These are phyloP conservation scores for Yamadazyma siamensis DNA, from an alignment of 1,139 yeast species.

Conservation along the genomic window DNA sequence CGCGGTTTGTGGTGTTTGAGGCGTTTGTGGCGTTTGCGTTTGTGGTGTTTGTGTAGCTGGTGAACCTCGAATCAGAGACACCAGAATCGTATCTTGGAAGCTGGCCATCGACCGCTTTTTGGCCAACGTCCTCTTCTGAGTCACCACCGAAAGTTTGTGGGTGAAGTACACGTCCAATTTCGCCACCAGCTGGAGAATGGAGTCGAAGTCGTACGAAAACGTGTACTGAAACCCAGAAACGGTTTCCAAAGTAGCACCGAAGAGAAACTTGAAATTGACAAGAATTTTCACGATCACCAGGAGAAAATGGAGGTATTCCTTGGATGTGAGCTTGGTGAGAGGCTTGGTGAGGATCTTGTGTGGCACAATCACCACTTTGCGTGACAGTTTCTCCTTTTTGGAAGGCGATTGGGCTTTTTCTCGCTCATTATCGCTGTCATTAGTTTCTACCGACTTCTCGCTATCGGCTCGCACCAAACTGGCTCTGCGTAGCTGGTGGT, in stretches of 20 bases:
- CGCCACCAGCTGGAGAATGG: constrained; percentile 19
- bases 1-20: too few relatives aligned
- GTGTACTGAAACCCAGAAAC: constrained; percentile 7
- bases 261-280: constrained; percentile 33
- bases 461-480: constrained; percentile 5
- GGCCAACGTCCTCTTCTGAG: constrained; percentile 2
- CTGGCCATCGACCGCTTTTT: too few relatives aligned
- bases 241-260: constrained; percentile 15
- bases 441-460: neutral
- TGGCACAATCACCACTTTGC: constrained; percentile 36
- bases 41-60: too few relatives aligned
- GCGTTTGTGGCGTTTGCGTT: too few relatives aligned
- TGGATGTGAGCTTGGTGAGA: constrained; percentile 34
- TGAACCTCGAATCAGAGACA: too few relatives aligned
- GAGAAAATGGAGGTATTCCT: constrained; percentile 38
- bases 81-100: too few relatives aligned
- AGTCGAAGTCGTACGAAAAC: constrained; percentile 19
- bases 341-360: constrained; percentile 44
- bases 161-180: constrained; percentile 18
- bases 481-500: constrained; percentile 31
- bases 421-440: neutral
- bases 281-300: constrained; percentile 36
- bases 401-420: constrained; percentile 4
- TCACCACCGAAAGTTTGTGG: constrained; percentile 6
- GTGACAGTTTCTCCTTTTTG: constrained; percentile 10